Base-by-base conservation (phyloP, 129 eudicot species). In the Oenanthe sinensis region DNA sequence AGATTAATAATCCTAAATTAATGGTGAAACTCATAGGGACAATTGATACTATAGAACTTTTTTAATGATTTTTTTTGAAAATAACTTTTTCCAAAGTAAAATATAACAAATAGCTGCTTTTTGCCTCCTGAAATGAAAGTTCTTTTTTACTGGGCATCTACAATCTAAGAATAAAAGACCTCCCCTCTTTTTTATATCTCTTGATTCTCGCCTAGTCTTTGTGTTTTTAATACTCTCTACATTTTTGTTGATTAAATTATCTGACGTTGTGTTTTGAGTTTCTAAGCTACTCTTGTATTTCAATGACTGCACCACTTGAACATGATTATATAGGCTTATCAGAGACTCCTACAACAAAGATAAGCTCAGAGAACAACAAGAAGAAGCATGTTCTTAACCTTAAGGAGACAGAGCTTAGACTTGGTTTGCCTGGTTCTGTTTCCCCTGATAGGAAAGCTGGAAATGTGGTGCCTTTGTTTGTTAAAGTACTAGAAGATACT, bases 281-380 rank as follows among this genome's bases (percentile, higher is more conserved):
- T 30, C 40, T 67, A 15, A 30, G 8, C 20, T 12, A 58, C 40
- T 65, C 39, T 65, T 84, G 48, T 40, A 80, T 36, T 77, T 85
- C 79, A 81, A 93, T 93, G 98, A 90, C 93, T 90, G 79, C 75
- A 81, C 91, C 96, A 80, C 86, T 83, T 71, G 97, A 92, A 78
- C 96, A 92, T 81, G 97, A 92, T 84, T 92, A 89, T 86, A 90
- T 91, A 94, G 97, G 98, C 43, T 87, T 91, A 83, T 80, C 96
- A 80, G 91, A 88, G 81, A 79, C 87, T 85, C 82, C 89, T 80
- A 81, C 86, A 12, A 26, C 76, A 77, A 90, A 84, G 75, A 83
- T 86, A 85, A 85, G 84, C 82, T 75, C 89, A 79, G 86, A 84
- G 14, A 79, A 39, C n/a, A 39, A 17, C 72, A 67, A 72, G 44